Evolutionary conservation across 139 green algal species (phyloP), one percentile per base, ranked within the genome.

Genomic region (Tetradesmus lagerheimii): DNA sequence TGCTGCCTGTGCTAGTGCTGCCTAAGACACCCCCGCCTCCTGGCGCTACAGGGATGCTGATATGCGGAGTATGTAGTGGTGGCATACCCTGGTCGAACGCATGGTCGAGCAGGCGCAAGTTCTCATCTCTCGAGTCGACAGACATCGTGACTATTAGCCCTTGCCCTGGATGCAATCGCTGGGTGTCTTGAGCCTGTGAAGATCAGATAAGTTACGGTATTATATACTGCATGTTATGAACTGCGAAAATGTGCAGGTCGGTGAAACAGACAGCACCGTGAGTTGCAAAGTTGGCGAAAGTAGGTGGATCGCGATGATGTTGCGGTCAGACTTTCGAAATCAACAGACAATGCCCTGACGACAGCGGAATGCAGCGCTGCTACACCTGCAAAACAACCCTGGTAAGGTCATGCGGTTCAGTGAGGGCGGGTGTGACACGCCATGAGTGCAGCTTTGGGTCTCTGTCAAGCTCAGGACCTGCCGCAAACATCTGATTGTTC

Each of bases 1-100:
- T 82, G 76, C 76, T 53, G 71, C 31, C 71, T 37, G 31, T 79
- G 71, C 71, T 79, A 38, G 71, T 79, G 71, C 71, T 38, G 57
- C 57, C 57, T 31, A 71, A 9, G 23, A n/a, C 57, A n/a, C 57
- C 57, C 25, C 57, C 57, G 8, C 20, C 57, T 78, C 67, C 67
- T 39, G n/a, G 18, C 16, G 67, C 67, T 23, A 38, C 67, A 38
- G 67, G 67, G 31, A 38, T 78, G 67, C 67, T 78, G 29, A 78
- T 29, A 35, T 78, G 67, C n/a, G 31, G 67, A 3, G 67, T 0
- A 41, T 78, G 67, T 9, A 71, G 23, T 18, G 57, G 57, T 23
- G 57, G 20, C 57, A 71, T 71, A 23, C 25, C 25, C 57, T 71
- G 57, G 2, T 71, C 57, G 23, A 71, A 71, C 23, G 57, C 57